These are phyloP conservation scores for Clavispora phyllophila DNA, from an alignment of 805 yeast species.

Conservation along the genomic window DNA sequence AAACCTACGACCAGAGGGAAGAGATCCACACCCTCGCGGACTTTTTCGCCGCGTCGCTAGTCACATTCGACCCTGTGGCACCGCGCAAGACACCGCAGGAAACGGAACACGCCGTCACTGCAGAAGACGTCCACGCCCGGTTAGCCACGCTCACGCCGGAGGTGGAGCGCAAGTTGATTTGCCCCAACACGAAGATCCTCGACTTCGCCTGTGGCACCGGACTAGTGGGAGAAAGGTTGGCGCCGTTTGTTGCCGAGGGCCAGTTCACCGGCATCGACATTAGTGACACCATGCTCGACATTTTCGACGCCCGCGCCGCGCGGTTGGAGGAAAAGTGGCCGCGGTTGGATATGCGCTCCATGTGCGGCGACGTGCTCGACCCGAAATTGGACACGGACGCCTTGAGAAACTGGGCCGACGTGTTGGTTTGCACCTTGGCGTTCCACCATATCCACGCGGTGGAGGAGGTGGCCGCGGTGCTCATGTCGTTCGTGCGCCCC, in stretches of 20 bases:
- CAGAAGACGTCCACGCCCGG: slow-evolving; percentile 8
- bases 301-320: slow-evolving; percentile 9
- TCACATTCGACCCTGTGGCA: slow-evolving; percentile 15
- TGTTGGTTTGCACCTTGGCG: slow-evolving; percentile 31
- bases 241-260: slow-evolving; percentile 21
- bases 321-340: slow-evolving; percentile 1
- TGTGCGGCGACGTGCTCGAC: slow-evolving; percentile 23
- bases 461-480: slow-evolving; percentile 22
- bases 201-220: slow-evolving; percentile 47
- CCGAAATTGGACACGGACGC: slow-evolving; percentile 7
- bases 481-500: slow-evolving; percentile 27
- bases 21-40: slow-evolving; percentile 13
- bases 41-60: slow-evolving; percentile 17
- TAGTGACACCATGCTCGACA: slow-evolving; percentile 18
- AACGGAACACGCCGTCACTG: slow-evolving; percentile 8
- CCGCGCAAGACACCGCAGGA: slow-evolving; percentile 13
- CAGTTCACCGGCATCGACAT: slow-evolving; percentile 35
- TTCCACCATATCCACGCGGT: slow-evolving; percentile 37
- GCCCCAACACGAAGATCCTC: slow-evolving; percentile 20
- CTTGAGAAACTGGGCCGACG: slow-evolving; percentile 17
- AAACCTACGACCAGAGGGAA: slow-evolving; percentile 19
- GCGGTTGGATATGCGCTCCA: slow-evolving; percentile 13
- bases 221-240: slow-evolving; percentile 25
- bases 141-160: slow-evolving; percentile 7
- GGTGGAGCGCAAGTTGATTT: slow-evolving; percentile 13